Percentiles rank a stretch among this genome's conserved stretches.
phyloP scores from a whole-genome alignment of 306 rosid species.

The Rubus idaeus region DNA sequence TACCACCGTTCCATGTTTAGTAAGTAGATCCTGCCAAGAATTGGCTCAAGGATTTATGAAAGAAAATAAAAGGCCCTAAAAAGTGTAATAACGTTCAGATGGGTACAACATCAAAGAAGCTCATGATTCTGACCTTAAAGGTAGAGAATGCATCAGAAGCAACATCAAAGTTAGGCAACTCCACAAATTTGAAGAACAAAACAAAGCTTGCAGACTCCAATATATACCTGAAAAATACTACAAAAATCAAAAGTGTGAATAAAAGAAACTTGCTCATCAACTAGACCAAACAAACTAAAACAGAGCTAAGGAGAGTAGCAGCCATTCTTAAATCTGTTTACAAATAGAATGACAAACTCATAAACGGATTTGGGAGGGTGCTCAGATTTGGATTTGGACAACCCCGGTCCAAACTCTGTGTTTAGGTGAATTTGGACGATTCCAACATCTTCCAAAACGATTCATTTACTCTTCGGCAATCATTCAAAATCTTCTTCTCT shows the following conservation, averaged over 20 bases:
- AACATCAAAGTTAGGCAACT: constrained; percentile 84
- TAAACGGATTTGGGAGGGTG: background rate
- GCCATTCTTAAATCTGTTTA: background rate
- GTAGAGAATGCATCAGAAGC: constrained; percentile 97
- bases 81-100: constrained; percentile 12
- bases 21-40: constrained; percentile 80
- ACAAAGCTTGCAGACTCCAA: constrained; percentile 90
- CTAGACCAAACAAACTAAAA: constrained; percentile 12
- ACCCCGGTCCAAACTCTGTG: background rate
- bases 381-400: background rate
- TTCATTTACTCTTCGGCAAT: background rate
- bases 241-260: constrained; percentile 38
- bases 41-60: constrained; percentile 22
- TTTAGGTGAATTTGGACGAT: background rate
- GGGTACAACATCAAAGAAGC: constrained; percentile 7
- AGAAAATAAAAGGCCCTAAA: constrained; percentile 25
- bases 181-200: constrained; percentile 92
- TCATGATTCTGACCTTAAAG: constrained; percentile 65
- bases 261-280: constrained; percentile 27
- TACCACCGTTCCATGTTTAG: constrained; percentile 71
- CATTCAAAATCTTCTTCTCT: constrained; percentile 5
- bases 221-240: constrained; percentile 74
- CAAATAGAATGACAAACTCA: background rate
- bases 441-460: background rate
- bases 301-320: background rate